phyloP scores from a whole-genome alignment of 768 basidiomycete genomes.

The Agaricus bisporus region DNA sequence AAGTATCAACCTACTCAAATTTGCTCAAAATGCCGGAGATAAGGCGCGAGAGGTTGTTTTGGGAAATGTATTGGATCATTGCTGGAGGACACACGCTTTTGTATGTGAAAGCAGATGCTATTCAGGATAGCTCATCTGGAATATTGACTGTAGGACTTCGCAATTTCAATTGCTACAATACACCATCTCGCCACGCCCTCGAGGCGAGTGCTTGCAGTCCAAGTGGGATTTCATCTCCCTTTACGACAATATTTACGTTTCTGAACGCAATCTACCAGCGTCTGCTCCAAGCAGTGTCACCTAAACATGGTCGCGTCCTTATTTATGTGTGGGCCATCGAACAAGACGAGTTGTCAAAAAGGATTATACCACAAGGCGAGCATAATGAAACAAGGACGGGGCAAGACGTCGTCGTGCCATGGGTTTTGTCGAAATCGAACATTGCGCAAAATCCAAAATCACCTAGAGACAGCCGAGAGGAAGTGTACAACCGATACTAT shows the following conservation, averaged over 20 bases:
- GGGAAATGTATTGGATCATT: conserved; percentile 68
- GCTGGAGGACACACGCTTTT: conserved; percentile 77
- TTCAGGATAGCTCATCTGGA: background rate
- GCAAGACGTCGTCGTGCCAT: conserved; percentile 87
- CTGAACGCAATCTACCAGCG: conserved; percentile 34
- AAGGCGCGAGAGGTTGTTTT: conserved; percentile 64
- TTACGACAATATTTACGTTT: background rate
- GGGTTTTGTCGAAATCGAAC: conserved; percentile 52
- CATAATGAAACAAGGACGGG: conserved; percentile 28
- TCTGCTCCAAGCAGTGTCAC: conserved; percentile 59
- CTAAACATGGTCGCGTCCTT: conserved; percentile 68
- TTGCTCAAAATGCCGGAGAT: conserved; percentile 63
- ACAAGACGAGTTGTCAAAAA: conserved; percentile 81
- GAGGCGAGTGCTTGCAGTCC: conserved; percentile 66
- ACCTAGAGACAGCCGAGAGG: conserved; percentile 9
- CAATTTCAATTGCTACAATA: conserved; percentile 95
- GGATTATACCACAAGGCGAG: conserved; percentile 43
- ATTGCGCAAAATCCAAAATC: conserved; percentile 11
- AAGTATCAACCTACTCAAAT: conserved; percentile 69
- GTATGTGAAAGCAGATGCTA: conserved; percentile 32
- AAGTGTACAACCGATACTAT: conserved; percentile 79
- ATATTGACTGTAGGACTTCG: conserved; percentile 65
- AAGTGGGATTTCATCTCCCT: conserved; percentile 40
- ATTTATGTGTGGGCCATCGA: conserved; percentile 98
- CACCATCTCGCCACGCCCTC: conserved; percentile 86